phyloP scores from a whole-genome alignment of 768 basidiomycete genomes.

The Saitozyma sp. region DNA sequence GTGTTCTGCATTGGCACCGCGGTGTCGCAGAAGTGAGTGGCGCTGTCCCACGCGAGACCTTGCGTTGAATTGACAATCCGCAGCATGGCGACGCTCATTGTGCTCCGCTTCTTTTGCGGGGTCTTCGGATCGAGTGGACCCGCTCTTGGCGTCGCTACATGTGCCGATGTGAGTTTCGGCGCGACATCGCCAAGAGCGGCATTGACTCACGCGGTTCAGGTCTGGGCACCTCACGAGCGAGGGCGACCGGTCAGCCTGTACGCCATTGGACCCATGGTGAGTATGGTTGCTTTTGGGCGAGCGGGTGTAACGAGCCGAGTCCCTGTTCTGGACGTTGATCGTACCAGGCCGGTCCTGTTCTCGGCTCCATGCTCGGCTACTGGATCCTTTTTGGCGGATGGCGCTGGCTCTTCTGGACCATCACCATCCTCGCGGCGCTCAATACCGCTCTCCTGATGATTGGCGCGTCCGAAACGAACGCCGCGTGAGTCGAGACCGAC shows the following conservation, averaged over 20 bases:
- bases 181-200: neutral
- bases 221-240: slow-evolving; percentile 32
- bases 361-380: slow-evolving; percentile 43
- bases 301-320: neutral
- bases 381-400: slow-evolving; percentile 42
- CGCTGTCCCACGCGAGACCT: neutral
- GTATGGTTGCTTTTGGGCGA: neutral
- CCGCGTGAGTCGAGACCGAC: slow-evolving; percentile 30
- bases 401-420: slow-evolving; percentile 42
- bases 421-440: slow-evolving; percentile 30
- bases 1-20: slow-evolving; percentile 39
- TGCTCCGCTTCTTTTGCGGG: slow-evolving; percentile 43
- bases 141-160: slow-evolving; percentile 43
- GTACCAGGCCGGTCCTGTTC: slow-evolving; percentile 36
- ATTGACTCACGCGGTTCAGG: slow-evolving; percentile 13
- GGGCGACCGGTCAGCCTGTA: slow-evolving; percentile 43
- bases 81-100: slow-evolving; percentile 38
- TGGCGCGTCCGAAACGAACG: slow-evolving; percentile 42
- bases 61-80: neutral
- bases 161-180: slow-evolving; percentile 35
- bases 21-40: slow-evolving; percentile 35
- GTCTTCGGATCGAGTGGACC: slow-evolving; percentile 42
- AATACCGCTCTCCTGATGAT: slow-evolving; percentile 31
- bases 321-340: neutral
- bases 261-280: slow-evolving; percentile 43